Evolutionary conservation across 495 filamentous ascomycete genomes (phyloP).

Genomic region (Monascus purpureus): DNA sequence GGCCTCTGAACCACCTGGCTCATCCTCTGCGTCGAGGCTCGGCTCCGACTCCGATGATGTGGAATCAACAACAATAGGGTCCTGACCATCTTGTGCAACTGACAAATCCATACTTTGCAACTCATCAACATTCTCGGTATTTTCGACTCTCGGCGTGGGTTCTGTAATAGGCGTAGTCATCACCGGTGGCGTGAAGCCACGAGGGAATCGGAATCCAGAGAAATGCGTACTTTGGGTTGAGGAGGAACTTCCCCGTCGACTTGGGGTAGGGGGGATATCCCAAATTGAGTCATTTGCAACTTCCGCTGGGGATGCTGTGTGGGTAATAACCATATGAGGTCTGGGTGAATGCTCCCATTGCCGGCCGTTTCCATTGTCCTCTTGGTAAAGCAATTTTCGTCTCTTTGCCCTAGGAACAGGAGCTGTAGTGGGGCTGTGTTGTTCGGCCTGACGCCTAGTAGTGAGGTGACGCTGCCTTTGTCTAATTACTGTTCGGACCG

Average conservation of each 20-base stretch:
- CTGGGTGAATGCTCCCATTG: slow-evolving; percentile 3
- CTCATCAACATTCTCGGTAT: slow-evolving; percentile 3
- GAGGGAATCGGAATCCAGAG: slow-evolving; percentile 26
- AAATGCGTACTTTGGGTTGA: slow-evolving; percentile 9
- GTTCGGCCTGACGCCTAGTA: neutral
- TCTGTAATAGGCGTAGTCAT: slow-evolving; percentile 17
- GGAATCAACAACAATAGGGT: slow-evolving; percentile 9
- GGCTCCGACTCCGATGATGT: slow-evolving; percentile 7
- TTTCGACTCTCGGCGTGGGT: slow-evolving; percentile 12
- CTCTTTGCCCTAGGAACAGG: slow-evolving; percentile 13
- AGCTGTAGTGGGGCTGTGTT: neutral
- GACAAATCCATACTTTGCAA: slow-evolving; percentile 1
- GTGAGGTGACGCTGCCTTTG: neutral
- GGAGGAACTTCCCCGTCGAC: slow-evolving; percentile 20
- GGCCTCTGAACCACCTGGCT: slow-evolving; percentile 11
- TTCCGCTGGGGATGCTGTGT: slow-evolving; percentile 4
- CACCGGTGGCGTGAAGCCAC: slow-evolving; percentile 20
- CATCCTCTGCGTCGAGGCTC: slow-evolving; percentile 5
- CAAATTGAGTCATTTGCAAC: slow-evolving; percentile 7
- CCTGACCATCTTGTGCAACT: slow-evolving; percentile 8
- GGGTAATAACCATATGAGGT: slow-evolving; percentile 17
- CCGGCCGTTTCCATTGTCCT: slow-evolving; percentile 2
- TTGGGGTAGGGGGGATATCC: slow-evolving; percentile 27
- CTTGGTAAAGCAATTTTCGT: slow-evolving; percentile 17
- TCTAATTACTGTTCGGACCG: slow-evolving; percentile 1